Evolutionary conservation across 257 asterid species (phyloP).

Genomic region (Salvia splendens): DNA sequence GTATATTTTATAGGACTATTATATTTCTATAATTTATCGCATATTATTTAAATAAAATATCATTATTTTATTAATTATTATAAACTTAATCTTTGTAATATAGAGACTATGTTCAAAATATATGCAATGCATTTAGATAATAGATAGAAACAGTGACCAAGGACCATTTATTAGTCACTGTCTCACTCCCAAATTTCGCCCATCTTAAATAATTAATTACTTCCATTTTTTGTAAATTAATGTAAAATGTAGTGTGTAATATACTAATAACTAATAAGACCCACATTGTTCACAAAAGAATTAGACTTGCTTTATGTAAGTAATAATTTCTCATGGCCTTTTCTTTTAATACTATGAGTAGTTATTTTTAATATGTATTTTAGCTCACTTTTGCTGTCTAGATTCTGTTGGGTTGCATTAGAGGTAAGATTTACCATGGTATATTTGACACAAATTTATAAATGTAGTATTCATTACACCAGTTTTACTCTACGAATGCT

Average conservation of each 20-base stretch:
- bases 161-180: conserved; percentile 3
- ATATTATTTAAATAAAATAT: too few relatives aligned
- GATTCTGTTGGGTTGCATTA: too few relatives aligned
- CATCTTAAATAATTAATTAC: neutral
- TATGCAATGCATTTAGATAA: neutral
- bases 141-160: neutral
- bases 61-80: too few relatives aligned
- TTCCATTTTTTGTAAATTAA: neutral
- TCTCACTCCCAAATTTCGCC: neutral
- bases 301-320: conserved; percentile 27
- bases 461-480: neutral
- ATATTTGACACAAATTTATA: too few relatives aligned
- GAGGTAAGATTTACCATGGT: neutral
- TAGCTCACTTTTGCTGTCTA: neutral
- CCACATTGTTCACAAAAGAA: conserved; percentile 9
- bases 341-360: neutral
- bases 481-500: too few relatives aligned
- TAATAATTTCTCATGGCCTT: conserved; percentile 28
- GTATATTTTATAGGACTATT: too few relatives aligned
- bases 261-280: neutral
- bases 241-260: neutral
- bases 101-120: neutral
- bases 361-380: neutral
- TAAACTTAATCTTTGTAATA: too few relatives aligned
- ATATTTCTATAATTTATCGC: too few relatives aligned